phyloP scores from a whole-genome alignment of 2,329 filamentous ascomycete species.

The Neoscytalidium dimidiatum region DNA sequence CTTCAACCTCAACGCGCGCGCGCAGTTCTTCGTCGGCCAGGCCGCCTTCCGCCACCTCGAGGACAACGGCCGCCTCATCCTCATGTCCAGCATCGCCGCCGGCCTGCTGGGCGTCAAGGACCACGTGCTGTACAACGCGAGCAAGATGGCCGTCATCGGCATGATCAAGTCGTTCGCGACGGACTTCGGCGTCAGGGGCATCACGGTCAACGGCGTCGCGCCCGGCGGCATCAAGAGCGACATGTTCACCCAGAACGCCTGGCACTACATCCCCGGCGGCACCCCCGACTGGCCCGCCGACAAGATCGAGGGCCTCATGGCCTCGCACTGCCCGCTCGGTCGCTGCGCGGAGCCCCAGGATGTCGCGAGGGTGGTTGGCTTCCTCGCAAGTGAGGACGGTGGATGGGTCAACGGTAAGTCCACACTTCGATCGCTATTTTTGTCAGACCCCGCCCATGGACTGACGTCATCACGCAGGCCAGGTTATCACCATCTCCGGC shows the following conservation, averaged over 20 bases:
- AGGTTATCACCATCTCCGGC: conserved; percentile 44
- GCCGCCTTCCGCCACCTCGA: conserved; percentile 72
- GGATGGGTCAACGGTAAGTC: conserved; percentile 42
- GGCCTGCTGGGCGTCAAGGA: conserved; percentile 68
- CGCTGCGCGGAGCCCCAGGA: conserved; percentile 52
- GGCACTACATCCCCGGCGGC: conserved; percentile 52
- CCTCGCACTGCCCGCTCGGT: conserved; percentile 51
- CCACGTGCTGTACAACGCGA: conserved; percentile 71
- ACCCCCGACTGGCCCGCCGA: conserved; percentile 51
- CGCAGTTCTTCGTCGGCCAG: conserved; percentile 78
- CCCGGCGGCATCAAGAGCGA: conserved; percentile 74
- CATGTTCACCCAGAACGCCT: conserved; percentile 72
- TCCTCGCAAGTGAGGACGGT: conserved; percentile 41
- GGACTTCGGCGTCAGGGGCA: conserved; percentile 67
- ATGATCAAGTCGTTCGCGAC: conserved; percentile 72
- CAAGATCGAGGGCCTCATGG: conserved; percentile 54
- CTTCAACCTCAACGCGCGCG: conserved; percentile 67
- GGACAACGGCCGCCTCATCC: conserved; percentile 70
- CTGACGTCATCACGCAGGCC: conserved; percentile 28
- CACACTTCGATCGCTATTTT: neutral
- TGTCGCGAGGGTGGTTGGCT: conserved; percentile 44
- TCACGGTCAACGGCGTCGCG: conserved; percentile 73
- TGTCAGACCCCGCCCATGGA: neutral
- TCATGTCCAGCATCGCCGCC: conserved; percentile 72
- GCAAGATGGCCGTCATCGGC: conserved; percentile 72